phyloP scores from a whole-genome alignment of 2,329 filamentous ascomycete species.

The Dactylonectria estremocensis region DNA sequence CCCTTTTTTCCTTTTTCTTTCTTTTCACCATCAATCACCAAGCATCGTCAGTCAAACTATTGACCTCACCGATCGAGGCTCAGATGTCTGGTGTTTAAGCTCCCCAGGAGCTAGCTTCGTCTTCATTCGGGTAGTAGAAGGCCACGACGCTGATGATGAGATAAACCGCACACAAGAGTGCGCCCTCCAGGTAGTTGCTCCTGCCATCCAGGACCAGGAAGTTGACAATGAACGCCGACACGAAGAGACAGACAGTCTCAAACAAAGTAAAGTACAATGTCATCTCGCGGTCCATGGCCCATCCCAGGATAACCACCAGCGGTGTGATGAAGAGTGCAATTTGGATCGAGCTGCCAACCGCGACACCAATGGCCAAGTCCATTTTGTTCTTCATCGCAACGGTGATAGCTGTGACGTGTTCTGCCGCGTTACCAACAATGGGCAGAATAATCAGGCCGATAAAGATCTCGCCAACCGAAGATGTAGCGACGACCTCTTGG shows the following conservation, averaged over 20 bases:
- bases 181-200: constrained; percentile 89
- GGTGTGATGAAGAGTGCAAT: constrained; percentile 81
- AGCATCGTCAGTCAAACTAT: background rate
- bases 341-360: constrained; percentile 80
- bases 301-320: constrained; percentile 79
- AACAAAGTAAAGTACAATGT: constrained; percentile 89
- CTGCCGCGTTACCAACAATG: constrained; percentile 81
- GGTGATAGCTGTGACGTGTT: constrained; percentile 80
- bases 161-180: constrained; percentile 76
- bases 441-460: constrained; percentile 81
- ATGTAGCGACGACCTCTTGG: constrained; percentile 71
- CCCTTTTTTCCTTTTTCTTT: background rate
- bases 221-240: constrained; percentile 88
- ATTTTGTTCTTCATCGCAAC: constrained; percentile 84
- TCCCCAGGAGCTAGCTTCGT: constrained; percentile 62
- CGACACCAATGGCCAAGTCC: constrained; percentile 81
- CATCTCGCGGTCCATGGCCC: constrained; percentile 79
- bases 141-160: constrained; percentile 78
- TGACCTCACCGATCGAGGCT: background rate
- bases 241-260: constrained; percentile 89
- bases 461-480: constrained; percentile 74
- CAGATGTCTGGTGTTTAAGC: constrained; percentile 21
- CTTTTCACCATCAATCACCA: constrained; percentile 24
- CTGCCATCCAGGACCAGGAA: constrained; percentile 89
- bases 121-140: constrained; percentile 74